phyloP scores from a whole-genome alignment of 805 yeast species.

The Metahyphopichia silvanorum region DNA sequence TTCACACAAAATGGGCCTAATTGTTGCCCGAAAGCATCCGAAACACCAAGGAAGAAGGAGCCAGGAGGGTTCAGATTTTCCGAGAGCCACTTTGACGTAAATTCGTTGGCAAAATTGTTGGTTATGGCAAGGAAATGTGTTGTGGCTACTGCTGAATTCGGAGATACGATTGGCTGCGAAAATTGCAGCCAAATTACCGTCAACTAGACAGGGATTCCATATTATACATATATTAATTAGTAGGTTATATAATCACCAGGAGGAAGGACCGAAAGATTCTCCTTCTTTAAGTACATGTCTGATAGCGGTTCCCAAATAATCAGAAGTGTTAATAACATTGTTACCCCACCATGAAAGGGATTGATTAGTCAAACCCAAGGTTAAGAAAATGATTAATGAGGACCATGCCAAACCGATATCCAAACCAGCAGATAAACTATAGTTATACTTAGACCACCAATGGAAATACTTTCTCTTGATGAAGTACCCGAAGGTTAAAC shows the following conservation, averaged over 20 bases:
- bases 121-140: no score
- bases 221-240: no score
- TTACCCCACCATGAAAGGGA: constrained; percentile 66
- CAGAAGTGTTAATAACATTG: constrained; percentile 40
- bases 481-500: constrained; percentile 32
- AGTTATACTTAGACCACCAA: constrained; percentile 45
- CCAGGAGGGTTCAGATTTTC: no score
- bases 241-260: constrained; percentile 40
- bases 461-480: constrained; percentile 40
- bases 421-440: constrained; percentile 43
- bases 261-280: constrained; percentile 44
- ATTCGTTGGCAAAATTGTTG: no score
- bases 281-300: constrained; percentile 36
- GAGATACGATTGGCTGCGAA: no score
- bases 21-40: no score
- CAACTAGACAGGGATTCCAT: no score
- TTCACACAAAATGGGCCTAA: no score
- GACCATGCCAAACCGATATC: constrained; percentile 44
- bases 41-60: no score
- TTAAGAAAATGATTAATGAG: constrained; percentile 36
- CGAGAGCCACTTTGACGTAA: no score
- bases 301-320: constrained; percentile 29
- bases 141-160: no score
- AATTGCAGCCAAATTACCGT: no score
- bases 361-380: constrained; percentile 7